Conservation (phyloP, 2,329 filamentous ascomycete species). For the Teratosphaeriaceae sp. region DNA sequence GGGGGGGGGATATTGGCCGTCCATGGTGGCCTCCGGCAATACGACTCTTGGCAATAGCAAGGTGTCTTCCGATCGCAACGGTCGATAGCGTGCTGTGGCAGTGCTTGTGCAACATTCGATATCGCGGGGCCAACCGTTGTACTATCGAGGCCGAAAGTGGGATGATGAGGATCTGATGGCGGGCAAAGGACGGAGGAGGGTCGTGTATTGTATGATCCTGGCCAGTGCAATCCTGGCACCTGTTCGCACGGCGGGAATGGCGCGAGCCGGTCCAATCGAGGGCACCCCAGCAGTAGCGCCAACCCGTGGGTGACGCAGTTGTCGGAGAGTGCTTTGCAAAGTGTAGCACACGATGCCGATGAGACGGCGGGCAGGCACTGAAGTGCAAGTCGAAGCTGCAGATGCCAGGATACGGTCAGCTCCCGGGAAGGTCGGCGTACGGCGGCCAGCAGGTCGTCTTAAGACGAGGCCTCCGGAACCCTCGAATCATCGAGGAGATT, state of each 20-base stretch:
- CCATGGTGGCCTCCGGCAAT: slow-evolving; percentile 16
- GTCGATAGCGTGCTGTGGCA: neutral
- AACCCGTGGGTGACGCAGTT: slow-evolving; percentile 1
- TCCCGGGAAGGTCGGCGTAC: too few species aligned
- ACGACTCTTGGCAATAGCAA: neutral
- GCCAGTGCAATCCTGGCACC: neutral
- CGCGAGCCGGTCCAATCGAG: neutral
- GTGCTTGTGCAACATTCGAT: neutral
- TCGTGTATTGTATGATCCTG: neutral
- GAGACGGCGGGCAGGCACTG: too few species aligned
- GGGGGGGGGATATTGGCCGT: slow-evolving; percentile 23
- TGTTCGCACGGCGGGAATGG: neutral
- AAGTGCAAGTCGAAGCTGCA: too few species aligned
- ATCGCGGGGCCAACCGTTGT: neutral
- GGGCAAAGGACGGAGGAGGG: neutral
- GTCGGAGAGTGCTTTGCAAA: slow-evolving; percentile 1
- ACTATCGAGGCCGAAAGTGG: neutral
- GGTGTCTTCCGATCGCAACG: neutral
- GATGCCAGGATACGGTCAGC: too few species aligned
- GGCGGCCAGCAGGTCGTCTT: too few species aligned
- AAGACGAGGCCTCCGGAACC: too few species aligned
- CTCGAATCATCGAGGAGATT: too few species aligned
- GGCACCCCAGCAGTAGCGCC: slow-evolving; percentile 6
- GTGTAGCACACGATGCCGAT: slow-evolving; percentile 2
- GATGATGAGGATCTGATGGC: neutral